Evolutionary conservation across 192 early-diverging fungal species (phyloP), one percentile per base, ranked within the genome.

Genomic region (Haplosporangium gracile): DNA sequence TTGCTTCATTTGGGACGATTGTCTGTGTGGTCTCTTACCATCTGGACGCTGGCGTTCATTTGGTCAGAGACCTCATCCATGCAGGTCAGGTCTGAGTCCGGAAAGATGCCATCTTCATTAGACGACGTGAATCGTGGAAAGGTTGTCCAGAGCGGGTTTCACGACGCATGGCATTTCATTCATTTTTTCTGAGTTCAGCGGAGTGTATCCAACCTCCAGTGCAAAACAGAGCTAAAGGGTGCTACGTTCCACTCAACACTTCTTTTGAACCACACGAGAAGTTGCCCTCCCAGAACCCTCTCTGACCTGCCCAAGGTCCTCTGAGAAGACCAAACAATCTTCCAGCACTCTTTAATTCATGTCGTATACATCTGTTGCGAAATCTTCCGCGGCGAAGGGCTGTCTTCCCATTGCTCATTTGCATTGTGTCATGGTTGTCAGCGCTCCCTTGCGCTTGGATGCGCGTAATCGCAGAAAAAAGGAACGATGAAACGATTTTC

Each of bases 401-500:
- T 13, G 9, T 29, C 60, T 10, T 29, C 7, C 9, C 26, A 26
- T 63, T 5, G 29, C 5, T 11, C 10, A 32, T 29, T 65, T 29
- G 11, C 1, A 65, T 26, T 65, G 60, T 34, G 60, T 34, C 60
- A 65, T 65, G 60, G 26, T 32, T 29, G 26, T 15, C 60, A 65
- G 60, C 29, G 26, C 60, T n/a, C 60, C 60, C 60, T 65, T 65
- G 60, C 29, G 15, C 4, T 65, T 65, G 60, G 26, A 65, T 13
- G 60, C 60, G 60, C 60, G n/a, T 13, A 32, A 32, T 65, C 60
- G 60, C 60, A 65, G 60, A 65, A 65, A 60, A 65, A 65, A 29
- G 60, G 26, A 65, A 60, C n/a, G 8, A 65, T 29, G n/a, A 65
- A 65, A 57, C n/a, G 55, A 26, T 26, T 51, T 8, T 26, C n/a